Evolutionary conservation across 2,329 filamentous ascomycete genomes (phyloP), one percentile per base, ranked within the genome.

Genomic region (Beauveria varroae): DNA sequence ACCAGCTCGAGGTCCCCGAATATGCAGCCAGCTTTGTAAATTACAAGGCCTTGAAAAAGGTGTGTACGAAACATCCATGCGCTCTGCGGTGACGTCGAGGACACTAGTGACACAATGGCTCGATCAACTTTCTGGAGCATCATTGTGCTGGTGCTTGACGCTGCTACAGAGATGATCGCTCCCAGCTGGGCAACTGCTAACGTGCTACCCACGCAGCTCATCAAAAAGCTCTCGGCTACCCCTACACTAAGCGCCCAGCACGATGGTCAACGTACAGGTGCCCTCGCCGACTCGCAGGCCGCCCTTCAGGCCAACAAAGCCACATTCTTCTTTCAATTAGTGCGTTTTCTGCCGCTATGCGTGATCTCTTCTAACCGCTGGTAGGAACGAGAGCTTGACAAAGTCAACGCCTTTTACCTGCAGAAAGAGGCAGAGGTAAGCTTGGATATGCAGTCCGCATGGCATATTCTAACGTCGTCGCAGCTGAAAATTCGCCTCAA

Each of bases 11-110:
- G 75, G 93, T 99, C 63, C 95, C 95, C 63, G 95, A 99, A 84
- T 99, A 99, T 88, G 93, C 95, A 64, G 92, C 93, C 66, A 97
- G 93, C 77, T 99, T 99, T 74, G 93, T 98, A 69, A 97, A 99
- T 78, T 99, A 99, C 81, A 99, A 99, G 79, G 93, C 92, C 63
- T 82, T 99, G 68, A 99, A 99, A 78, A 98, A 98, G 91, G 95
- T 96, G 73, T 65, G 77, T 50, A 65, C 60, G 51, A 64, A 37
- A 56, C 64, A 47, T 3, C 5, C 14, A 10, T 3, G 6, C 41
- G 37, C 26, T 30, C 18, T 14, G 44, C 12, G 14, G 37, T 51
- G 18, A 6, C 22, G 24, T 14, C 22, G 8, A 6, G 5, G 37
- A 5, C n/a, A 24, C 47, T 37, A 44, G 52, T 34, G 56, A 52